phyloP scores from a whole-genome alignment of 2,329 filamentous ascomycete genomes.

The Alternaria gaisen region DNA sequence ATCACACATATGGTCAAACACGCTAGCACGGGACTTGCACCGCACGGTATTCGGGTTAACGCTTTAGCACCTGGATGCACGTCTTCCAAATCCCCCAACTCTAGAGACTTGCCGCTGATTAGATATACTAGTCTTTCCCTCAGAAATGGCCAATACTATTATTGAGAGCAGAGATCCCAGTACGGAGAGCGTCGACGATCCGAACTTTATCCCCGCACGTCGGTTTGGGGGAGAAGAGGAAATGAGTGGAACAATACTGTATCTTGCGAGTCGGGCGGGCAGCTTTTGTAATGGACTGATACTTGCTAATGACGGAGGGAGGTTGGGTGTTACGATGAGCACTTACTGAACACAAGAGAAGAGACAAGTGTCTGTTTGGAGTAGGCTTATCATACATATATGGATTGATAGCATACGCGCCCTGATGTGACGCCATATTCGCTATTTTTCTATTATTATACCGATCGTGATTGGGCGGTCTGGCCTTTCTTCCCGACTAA shows the following conservation, averaged over 20 bases:
- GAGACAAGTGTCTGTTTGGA: not conserved
- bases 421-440: not conserved
- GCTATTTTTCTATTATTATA: not conserved
- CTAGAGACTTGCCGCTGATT: not conserved
- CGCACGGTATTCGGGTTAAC: constrained; percentile 57
- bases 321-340: constrained; percentile 12
- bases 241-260: constrained; percentile 55
- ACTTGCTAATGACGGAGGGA: constrained; percentile 23
- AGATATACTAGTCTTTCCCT: constrained; percentile 18
- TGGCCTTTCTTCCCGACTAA: not conserved
- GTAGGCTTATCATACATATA: too few species aligned
- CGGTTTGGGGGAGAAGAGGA: constrained; percentile 54
- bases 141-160: constrained; percentile 19
- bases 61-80: constrained; percentile 56
- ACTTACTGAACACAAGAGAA: constrained; percentile 14
- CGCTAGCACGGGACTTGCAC: constrained; percentile 52
- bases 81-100: not conserved
- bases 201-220: constrained; percentile 21
- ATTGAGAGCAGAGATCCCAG: constrained; percentile 6
- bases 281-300: constrained; percentile 41
- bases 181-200: constrained; percentile 10
- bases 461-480: not conserved
- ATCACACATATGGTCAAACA: constrained; percentile 56
- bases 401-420: too few species aligned
- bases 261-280: constrained; percentile 54